Evolutionary conservation across 2,329 filamentous ascomycete species (phyloP).

Genomic region (Lasiodiplodia sp.): DNA sequence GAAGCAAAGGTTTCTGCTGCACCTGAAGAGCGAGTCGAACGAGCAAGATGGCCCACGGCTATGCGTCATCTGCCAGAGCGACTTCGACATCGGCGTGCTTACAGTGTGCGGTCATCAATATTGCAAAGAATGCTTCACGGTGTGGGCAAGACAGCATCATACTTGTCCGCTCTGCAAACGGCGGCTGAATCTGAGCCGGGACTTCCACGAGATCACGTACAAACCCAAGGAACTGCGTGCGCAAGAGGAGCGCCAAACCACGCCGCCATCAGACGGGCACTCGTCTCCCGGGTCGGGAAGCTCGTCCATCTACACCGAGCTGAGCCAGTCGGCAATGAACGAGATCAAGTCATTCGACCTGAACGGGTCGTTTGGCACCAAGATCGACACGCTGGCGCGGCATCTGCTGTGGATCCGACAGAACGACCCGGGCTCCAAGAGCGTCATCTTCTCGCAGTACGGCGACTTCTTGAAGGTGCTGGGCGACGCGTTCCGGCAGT

Average conservation of each 20-base stretch:
- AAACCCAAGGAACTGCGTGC: constrained; percentile 78
- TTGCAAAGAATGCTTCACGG: constrained; percentile 83
- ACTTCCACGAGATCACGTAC: constrained; percentile 85
- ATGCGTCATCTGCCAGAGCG: constrained; percentile 85
- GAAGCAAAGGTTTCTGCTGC: constrained; percentile 77
- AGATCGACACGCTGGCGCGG: constrained; percentile 75
- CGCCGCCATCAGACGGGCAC: constrained; percentile 7
- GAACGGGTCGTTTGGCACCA: constrained; percentile 79
- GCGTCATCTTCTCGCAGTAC: constrained; percentile 94
- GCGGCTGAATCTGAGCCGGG: constrained; percentile 63
- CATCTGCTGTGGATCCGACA: constrained; percentile 87
- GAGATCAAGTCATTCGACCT: constrained; percentile 86
- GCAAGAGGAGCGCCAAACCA: constrained; percentile 61
- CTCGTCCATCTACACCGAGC: constrained; percentile 75
- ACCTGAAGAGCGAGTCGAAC: constrained; percentile 68
- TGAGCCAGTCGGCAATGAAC: constrained; percentile 73
- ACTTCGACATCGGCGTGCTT: constrained; percentile 79
- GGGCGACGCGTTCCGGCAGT: constrained; percentile 70
- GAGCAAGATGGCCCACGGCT: constrained; percentile 63
- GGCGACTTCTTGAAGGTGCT: constrained; percentile 81
- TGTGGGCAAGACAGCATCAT: constrained; percentile 77
- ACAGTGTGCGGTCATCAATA: constrained; percentile 93
- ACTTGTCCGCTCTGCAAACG: constrained; percentile 89
- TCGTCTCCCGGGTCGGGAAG: constrained; percentile 3
- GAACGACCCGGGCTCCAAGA: constrained; percentile 85